Evolutionary conservation across 371 early-diverging fungal species (phyloP), one percentile per base, ranked within the genome.

Genomic region (Syncephalastrum sp.): DNA sequence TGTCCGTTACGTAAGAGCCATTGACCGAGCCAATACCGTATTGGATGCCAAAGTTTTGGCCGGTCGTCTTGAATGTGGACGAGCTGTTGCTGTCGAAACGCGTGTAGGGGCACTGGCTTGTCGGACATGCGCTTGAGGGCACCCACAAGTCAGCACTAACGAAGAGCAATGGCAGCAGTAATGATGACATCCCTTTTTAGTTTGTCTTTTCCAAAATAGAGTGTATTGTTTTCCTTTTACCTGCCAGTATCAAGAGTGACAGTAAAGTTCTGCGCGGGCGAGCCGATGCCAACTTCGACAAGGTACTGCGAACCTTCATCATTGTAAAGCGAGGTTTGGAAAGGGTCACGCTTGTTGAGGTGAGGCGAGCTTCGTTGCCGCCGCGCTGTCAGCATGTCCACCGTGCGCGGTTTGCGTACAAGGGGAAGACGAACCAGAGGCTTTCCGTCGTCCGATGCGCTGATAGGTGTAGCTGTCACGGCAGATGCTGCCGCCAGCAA

Each of bases 241-340:
- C 79, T 79, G 62, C 79, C 79, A 47, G 79, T 77, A 46, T 77
- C 77, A 6, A 77, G 44, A 47, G 72, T 67, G 2, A 77, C 74
- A 7, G 68, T 61, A 41, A 77, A 77, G 14, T 60, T 64, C 43
- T 77, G 77, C 16, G 64, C 47, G 17, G 77, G 77, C 3, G 74
- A 66, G 15, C 77, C 77, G 33, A 77, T 58, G 53, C 63, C 59
- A 14, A 77, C 53, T 16, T 69, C 53, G 43, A 75, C 48, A 5
- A 75, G 52, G 21, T 75, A 75, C 27, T 72, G 70, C 3, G 72
- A 60, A 4, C 76, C 76, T 44, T 54, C 51, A 38, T 72, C 72
- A 38, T 75, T 75, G 50, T 65, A 75, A 4, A 75, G 62, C 0
- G 38, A 43, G 0, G 51, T 29, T 25, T 51, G 51, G 13, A 51